Percentiles rank a stretch among this genome's conserved stretches.
Evolutionary conservation across 768 basidiomycete species (phyloP).

Genomic region (Boletus bicolor): DNA sequence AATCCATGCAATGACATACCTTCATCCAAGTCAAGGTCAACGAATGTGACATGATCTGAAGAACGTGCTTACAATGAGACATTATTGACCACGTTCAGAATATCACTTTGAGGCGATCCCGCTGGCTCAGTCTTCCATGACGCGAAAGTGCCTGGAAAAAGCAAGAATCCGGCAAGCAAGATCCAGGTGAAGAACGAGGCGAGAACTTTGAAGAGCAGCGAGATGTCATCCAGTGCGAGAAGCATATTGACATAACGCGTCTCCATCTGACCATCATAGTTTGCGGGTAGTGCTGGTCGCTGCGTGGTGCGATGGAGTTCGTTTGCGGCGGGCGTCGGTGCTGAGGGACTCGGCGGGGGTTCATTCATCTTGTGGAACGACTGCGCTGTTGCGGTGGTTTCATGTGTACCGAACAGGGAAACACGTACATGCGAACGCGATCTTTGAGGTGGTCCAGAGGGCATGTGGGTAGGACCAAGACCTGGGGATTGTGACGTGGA

Average conservation of each 20-base stretch:
- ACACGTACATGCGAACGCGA: conserved; percentile 20
- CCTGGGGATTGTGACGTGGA: conserved; percentile 6
- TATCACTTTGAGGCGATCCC: conserved; percentile 30
- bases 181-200: conserved; percentile 63
- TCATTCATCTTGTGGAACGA: not conserved
- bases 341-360: not conserved
- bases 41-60: not conserved
- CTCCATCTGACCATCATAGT: conserved; percentile 24
- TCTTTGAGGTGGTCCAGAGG: conserved; percentile 14
- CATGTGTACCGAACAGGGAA: not conserved
- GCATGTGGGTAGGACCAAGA: not conserved
- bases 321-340: conserved; percentile 8
- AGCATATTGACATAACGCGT: conserved; percentile 62
- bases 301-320: conserved; percentile 19
- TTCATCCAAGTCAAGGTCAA: conserved; percentile 20
- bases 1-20: conserved; percentile 51
- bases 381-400: not conserved
- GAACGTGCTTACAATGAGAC: conserved; percentile 42
- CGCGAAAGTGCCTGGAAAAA: conserved; percentile 61
- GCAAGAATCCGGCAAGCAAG: conserved; percentile 56
- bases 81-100: conserved; percentile 39
- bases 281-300: conserved; percentile 23
- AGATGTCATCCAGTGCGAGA: conserved; percentile 56
- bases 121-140: conserved; percentile 33
- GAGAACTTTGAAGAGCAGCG: conserved; percentile 45